phyloP scores from a whole-genome alignment of 768 basidiomycete species.

The Hemileccinum rubropunctum region DNA sequence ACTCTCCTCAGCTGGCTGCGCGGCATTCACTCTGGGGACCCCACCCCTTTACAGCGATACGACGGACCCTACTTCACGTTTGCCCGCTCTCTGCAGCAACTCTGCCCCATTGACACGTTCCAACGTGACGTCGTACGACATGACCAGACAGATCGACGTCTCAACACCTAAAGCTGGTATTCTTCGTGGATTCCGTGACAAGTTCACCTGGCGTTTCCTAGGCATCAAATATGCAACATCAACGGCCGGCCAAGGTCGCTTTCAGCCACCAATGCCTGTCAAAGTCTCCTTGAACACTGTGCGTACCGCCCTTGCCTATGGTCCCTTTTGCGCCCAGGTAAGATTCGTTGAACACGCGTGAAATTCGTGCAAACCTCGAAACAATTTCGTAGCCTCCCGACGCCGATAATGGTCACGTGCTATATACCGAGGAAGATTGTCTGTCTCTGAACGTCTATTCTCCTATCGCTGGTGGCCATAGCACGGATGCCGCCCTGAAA shows the following conservation, averaged over 20 bases:
- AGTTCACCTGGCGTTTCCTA: constrained; percentile 18
- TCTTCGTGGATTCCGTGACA: constrained; percentile 18
- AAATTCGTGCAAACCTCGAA: not conserved
- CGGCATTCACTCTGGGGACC: not conserved
- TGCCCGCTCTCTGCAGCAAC: constrained; percentile 19
- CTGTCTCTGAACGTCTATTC: constrained; percentile 19
- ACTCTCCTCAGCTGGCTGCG: not conserved
- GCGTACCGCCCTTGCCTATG: constrained; percentile 8
- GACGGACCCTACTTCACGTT: not conserved
- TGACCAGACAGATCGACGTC: constrained; percentile 11
- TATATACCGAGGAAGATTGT: constrained; percentile 17
- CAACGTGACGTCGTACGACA: constrained; percentile 18
- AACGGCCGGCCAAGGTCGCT: constrained; percentile 6
- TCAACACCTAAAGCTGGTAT: constrained; percentile 15
- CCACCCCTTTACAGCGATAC: not conserved
- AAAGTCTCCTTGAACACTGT: constrained; percentile 1
- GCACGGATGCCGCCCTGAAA: not conserved
- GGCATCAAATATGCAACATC: constrained; percentile 14
- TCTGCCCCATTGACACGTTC: constrained; percentile 19
- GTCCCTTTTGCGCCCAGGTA: constrained; percentile 20
- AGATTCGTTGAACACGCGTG: not conserved
- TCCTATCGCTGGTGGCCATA: constrained; percentile 2
- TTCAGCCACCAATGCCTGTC: constrained; percentile 12
- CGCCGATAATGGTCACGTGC: constrained; percentile 8
- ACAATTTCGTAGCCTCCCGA: constrained; percentile 10